Percentiles rank a stretch among this genome's conserved stretches.
phyloP scores from a whole-genome alignment of 495 filamentous ascomycete genomes.

The Penicillium cataractarum region DNA sequence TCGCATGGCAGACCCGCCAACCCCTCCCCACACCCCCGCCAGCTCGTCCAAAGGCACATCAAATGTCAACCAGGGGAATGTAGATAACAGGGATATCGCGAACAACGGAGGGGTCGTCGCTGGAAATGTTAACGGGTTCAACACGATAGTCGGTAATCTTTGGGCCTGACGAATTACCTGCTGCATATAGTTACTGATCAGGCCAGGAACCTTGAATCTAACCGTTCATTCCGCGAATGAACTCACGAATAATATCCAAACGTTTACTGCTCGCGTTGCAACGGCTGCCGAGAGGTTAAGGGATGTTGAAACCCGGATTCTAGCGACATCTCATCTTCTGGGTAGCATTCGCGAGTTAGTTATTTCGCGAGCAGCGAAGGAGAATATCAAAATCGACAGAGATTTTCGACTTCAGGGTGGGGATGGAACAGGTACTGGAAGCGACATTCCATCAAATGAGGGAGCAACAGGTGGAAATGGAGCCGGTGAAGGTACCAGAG shows the following conservation, averaged over 20 bases:
- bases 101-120: background rate
- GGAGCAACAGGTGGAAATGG: background rate
- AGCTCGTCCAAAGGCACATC: background rate
- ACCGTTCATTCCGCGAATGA: background rate
- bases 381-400: background rate
- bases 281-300: background rate
- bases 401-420: background rate
- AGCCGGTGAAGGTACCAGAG: background rate
- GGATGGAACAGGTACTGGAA: background rate
- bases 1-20: conserved; percentile 4
- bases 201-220: background rate
- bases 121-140: background rate
- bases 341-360: background rate
- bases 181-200: background rate
- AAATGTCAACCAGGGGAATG: background rate
- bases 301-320: background rate
- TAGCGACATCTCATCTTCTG: background rate
- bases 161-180: background rate
- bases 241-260: background rate
- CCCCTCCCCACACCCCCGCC: background rate
- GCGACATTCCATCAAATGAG: background rate
- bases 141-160: conserved; percentile 3
- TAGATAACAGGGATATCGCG: background rate
- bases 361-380: background rate
- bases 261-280: background rate